Conservation (phyloP, 768 basidiomycete genomes). For the Rhizopogon salebrosus region DNA sequence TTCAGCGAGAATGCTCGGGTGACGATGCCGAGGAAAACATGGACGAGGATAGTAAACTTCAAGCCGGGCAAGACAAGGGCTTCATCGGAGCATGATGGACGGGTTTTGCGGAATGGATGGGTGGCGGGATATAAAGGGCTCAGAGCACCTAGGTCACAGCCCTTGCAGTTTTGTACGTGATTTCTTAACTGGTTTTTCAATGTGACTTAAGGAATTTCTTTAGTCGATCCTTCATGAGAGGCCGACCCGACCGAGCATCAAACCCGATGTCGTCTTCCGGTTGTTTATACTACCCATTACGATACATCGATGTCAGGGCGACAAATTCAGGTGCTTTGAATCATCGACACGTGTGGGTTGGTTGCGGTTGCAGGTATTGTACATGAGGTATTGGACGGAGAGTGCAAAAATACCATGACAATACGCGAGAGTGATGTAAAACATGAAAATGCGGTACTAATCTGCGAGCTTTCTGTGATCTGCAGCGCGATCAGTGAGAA, state of each 20-base stretch:
- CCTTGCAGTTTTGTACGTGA: not conserved
- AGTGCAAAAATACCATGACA: conserved; percentile 10
- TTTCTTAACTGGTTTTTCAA: not conserved
- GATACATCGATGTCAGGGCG: not conserved
- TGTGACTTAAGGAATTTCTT: not conserved
- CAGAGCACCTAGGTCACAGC: not conserved
- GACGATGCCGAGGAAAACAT: conserved; percentile 37
- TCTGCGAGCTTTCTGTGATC: no score
- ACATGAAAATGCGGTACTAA: not conserved
- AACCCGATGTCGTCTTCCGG: not conserved
- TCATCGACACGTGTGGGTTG: not conserved
- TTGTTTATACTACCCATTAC: not conserved
- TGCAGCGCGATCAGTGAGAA: no score
- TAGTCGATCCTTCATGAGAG: not conserved
- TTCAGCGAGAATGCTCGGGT: conserved; percentile 24
- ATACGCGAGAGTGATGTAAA: conserved; percentile 6
- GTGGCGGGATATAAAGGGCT: not conserved
- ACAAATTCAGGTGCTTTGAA: not conserved
- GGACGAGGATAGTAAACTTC: conserved; percentile 50
- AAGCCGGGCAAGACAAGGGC: conserved; percentile 5
- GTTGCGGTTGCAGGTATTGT: not conserved
- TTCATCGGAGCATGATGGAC: not conserved
- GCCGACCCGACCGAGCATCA: not conserved
- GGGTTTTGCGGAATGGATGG: not conserved
- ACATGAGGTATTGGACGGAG: not conserved